A percentile compares a stretch with the other conserved stretches of the same genome.
phyloP scores from a whole-genome alignment of 2,329 filamentous ascomycete genomes.

The Alternaria viburni region DNA sequence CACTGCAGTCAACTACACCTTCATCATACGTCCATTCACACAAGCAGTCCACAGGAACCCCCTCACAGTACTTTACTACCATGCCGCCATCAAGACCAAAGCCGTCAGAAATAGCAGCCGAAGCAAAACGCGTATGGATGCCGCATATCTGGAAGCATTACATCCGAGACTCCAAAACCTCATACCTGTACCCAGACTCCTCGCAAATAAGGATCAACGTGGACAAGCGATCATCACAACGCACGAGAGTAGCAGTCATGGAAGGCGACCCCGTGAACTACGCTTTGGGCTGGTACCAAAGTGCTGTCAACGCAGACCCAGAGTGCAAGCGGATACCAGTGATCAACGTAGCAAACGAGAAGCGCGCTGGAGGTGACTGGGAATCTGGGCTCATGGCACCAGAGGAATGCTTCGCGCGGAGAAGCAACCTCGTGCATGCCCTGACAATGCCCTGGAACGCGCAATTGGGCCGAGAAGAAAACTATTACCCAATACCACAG shows the following conservation, averaged over 20 bases:
- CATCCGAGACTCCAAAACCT: constrained; percentile 63
- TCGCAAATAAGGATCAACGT: constrained; percentile 51
- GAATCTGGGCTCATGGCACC: constrained; percentile 69
- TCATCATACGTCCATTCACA: constrained; percentile 13
- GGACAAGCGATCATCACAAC: constrained; percentile 53
- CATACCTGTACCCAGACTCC: constrained; percentile 61
- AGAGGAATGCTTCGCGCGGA: constrained; percentile 75
- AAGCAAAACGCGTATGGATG: constrained; percentile 74
- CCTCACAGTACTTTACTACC: constrained; percentile 3
- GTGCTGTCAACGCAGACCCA: constrained; percentile 34
- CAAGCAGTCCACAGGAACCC: constrained; percentile 5
- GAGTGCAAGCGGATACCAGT: constrained; percentile 62
- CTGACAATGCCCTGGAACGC: constrained; percentile 65
- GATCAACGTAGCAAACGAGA: constrained; percentile 77
- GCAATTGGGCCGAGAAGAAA: constrained; percentile 41
- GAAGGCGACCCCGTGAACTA: constrained; percentile 55
- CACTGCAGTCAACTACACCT: neutral
- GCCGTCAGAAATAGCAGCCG: constrained; percentile 72
- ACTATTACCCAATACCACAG: constrained; percentile 74
- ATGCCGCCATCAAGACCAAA: constrained; percentile 68
- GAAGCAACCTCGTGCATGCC: constrained; percentile 75
- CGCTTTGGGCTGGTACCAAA: constrained; percentile 66
- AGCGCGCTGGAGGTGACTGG: constrained; percentile 80
- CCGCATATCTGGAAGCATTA: constrained; percentile 66
- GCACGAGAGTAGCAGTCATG: constrained; percentile 53